Percentiles rank a stretch among this genome's conserved stretches.
Evolutionary conservation across 2,329 filamentous ascomycete genomes (phyloP).

Genomic region (Metarhizium robertsii): DNA sequence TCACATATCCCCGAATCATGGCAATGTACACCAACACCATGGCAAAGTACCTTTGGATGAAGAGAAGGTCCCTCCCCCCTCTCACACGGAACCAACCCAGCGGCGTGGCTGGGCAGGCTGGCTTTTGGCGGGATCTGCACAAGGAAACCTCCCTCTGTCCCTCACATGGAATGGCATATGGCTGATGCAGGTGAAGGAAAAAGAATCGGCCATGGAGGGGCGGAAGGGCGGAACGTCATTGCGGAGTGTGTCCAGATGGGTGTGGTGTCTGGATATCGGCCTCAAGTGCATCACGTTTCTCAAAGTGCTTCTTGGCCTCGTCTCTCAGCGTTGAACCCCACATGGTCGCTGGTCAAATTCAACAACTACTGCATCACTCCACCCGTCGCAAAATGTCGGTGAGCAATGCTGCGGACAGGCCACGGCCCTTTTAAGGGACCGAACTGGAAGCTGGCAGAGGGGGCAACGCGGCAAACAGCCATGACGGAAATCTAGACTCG

Average conservation of each 20-base stretch:
- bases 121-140: background rate
- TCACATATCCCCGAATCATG: background rate
- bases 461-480: background rate
- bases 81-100: background rate
- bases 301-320: too few relatives aligned
- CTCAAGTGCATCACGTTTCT: too few relatives aligned
- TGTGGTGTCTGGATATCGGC: too few relatives aligned
- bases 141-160: background rate
- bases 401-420: background rate
- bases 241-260: background rate
- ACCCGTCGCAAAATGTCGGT: conserved; percentile 7
- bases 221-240: conserved; percentile 1
- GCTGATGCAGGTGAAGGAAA: background rate
- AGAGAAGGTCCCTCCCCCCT: background rate
- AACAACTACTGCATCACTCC: conserved; percentile 1
- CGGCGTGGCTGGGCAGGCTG: background rate
- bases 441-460: background rate
- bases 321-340: background rate
- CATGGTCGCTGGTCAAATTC: conserved; percentile 1
- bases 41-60: background rate
- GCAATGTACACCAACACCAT: background rate
- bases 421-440: too few relatives aligned
- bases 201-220: background rate
- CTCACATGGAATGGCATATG: background rate
- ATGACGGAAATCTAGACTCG: too few relatives aligned